Percentiles rank a stretch among this genome's conserved stretches.
These are phyloP conservation scores for Cryptococcus sp. DNA, from an alignment of 1,284 basidiomycete species.

Conservation along the genomic window DNA sequence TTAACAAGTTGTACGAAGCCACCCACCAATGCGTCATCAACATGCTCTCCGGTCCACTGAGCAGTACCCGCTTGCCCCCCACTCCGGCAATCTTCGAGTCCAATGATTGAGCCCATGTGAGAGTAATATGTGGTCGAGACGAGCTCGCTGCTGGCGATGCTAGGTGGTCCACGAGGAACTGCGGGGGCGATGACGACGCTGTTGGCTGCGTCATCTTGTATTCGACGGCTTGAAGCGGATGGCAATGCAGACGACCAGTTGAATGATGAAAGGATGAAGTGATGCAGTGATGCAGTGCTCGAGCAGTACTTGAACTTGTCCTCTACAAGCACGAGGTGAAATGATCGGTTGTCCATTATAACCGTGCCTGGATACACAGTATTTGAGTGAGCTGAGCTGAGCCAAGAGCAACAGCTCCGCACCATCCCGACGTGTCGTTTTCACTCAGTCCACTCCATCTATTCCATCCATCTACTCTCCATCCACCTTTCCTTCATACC, in stretches of 20 bases:
- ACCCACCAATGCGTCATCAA: conserved; percentile 87
- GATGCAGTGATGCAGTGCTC: background rate
- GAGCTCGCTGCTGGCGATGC: conserved; percentile 8
- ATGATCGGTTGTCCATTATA: too few relatives aligned
- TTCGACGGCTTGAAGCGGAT: background rate
- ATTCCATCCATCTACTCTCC: too few relatives aligned
- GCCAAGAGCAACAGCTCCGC: too few relatives aligned
- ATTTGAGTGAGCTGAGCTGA: too few relatives aligned
- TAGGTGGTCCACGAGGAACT: conserved; percentile 22
- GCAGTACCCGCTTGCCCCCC: conserved; percentile 70
- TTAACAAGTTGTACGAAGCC: background rate
- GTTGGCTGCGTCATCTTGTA: background rate
- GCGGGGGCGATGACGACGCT: conserved; percentile 19
- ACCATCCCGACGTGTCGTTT: too few relatives aligned
- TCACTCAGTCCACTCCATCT: too few relatives aligned
- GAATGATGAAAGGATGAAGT: background rate
- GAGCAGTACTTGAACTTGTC: background rate
- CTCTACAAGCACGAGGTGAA: background rate
- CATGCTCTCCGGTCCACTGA: conserved; percentile 88
- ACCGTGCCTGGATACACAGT: too few relatives aligned
- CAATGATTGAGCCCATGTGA: conserved; percentile 94
- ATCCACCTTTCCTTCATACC: too few relatives aligned
- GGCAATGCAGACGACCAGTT: too few relatives aligned
- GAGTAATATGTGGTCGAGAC: conserved; percentile 59
- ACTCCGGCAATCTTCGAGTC: conserved; percentile 89